Conservation (phyloP, 1,139 yeast species). For the Scheffersomyces cryptocercus region DNA sequence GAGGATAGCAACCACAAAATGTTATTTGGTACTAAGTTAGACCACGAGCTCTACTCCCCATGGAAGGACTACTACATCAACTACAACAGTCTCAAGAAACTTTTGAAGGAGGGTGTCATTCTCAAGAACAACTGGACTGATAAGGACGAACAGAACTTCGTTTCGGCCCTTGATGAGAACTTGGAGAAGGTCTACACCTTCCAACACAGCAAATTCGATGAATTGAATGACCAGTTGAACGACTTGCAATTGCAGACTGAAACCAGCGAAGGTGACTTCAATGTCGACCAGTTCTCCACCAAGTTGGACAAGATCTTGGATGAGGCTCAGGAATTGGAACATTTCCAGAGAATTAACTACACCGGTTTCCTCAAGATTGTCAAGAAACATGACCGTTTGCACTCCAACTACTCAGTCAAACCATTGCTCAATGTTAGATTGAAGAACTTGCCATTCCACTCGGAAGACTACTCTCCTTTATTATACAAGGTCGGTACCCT, state of each 20-base stretch:
- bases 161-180: slow-evolving; percentile 76
- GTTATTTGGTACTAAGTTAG: slow-evolving; percentile 85
- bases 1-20: slow-evolving; percentile 34
- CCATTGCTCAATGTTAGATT: slow-evolving; percentile 87
- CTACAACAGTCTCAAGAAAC: slow-evolving; percentile 76
- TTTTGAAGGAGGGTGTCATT: slow-evolving; percentile 77
- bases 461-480: slow-evolving; percentile 93
- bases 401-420: slow-evolving; percentile 80
- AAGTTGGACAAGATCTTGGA: slow-evolving; percentile 73
- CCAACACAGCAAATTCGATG: slow-evolving; percentile 71
- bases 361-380: slow-evolving; percentile 95
- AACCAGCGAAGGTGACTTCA: slow-evolving; percentile 38
- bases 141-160: slow-evolving; percentile 78
- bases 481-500: slow-evolving; percentile 79
- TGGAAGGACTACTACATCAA: slow-evolving; percentile 85
- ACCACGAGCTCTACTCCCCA: slow-evolving; percentile 79
- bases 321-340: slow-evolving; percentile 83
- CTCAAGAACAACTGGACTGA: slow-evolving; percentile 38
- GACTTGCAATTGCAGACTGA: slow-evolving; percentile 55
- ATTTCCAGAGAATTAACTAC: slow-evolving; percentile 85
- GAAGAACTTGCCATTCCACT: slow-evolving; percentile 85
- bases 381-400: slow-evolving; percentile 92
- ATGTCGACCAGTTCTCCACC: slow-evolving; percentile 57
- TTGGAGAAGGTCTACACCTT: slow-evolving; percentile 92
- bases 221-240: slow-evolving; percentile 64